Conservation (phyloP, 202 grass and related monocot species). For the Zoysia matrella region DNA sequence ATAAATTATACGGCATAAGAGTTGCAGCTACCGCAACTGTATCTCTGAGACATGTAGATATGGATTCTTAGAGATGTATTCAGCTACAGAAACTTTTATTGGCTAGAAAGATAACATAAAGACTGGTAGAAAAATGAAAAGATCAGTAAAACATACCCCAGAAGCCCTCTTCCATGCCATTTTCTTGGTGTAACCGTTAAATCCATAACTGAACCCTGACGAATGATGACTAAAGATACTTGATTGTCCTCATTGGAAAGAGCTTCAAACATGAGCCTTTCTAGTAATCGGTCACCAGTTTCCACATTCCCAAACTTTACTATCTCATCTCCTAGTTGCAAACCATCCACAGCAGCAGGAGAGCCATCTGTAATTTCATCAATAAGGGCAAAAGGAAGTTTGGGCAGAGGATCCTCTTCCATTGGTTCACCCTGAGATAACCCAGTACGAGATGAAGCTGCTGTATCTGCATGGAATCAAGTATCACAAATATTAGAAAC, state of each 20-base stretch:
- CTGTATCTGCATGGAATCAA: slow-evolving; percentile 56
- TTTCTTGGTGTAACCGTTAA: slow-evolving; percentile 77
- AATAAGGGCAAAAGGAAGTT: slow-evolving; percentile 86
- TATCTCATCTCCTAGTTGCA: slow-evolving; percentile 89
- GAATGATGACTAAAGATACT: slow-evolving; percentile 62
- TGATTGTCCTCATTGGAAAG: slow-evolving; percentile 62
- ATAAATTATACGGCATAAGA: not conserved
- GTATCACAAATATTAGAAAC: slow-evolving; percentile 37
- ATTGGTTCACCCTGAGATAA: slow-evolving; percentile 63
- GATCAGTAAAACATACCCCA: slow-evolving; percentile 70
- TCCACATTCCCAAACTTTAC: slow-evolving; percentile 89
- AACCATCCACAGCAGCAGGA: slow-evolving; percentile 78
- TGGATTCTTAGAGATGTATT: not conserved
- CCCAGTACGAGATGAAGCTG: slow-evolving; percentile 33
- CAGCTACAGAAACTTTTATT: not conserved
- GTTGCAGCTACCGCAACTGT: not conserved
- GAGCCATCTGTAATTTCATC: slow-evolving; percentile 95
- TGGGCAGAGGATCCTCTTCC: slow-evolving; percentile 60
- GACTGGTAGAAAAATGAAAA: not conserved
- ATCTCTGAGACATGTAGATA: slow-evolving; percentile 31
- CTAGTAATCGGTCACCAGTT: slow-evolving; percentile 71
- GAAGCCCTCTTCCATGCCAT: slow-evolving; percentile 83
- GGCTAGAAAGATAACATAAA: slow-evolving; percentile 9
- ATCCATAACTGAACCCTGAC: slow-evolving; percentile 67
- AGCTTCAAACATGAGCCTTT: slow-evolving; percentile 78